Evolutionary conservation across 2,329 filamentous ascomycete genomes (phyloP).

Genomic region (Graphilbum ipis-grandicollis): DNA sequence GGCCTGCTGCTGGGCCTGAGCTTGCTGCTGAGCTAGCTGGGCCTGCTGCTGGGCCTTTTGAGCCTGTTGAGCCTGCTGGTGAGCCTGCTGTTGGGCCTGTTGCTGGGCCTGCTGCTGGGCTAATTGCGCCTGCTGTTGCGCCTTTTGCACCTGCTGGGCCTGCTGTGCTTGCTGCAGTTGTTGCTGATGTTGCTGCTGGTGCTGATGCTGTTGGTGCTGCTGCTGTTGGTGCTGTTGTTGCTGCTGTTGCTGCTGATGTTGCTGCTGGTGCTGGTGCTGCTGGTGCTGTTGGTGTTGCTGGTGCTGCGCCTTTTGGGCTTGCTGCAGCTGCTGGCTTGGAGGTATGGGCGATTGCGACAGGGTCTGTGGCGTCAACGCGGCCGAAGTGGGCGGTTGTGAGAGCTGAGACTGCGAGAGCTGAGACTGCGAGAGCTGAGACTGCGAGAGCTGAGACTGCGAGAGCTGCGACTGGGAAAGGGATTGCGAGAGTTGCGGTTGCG

Average conservation of each 20-base stretch:
- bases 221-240: conserved; percentile 7
- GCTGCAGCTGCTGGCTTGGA: conserved; percentile 17
- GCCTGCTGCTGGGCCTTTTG: conserved; percentile 9
- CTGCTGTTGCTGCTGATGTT: conserved; percentile 5
- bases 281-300: conserved; percentile 9
- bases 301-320: conserved; percentile 12
- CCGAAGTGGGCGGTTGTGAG: conserved; percentile 14
- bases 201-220: conserved; percentile 6
- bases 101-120: conserved; percentile 1
- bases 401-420: neutral
- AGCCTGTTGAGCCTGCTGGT: conserved; percentile 6
- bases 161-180: conserved; percentile 9
- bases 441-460: no score
- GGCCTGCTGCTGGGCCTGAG: conserved; percentile 5
- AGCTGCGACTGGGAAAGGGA: no score
- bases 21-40: conserved; percentile 10
- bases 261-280: conserved; percentile 8
- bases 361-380: conserved; percentile 26
- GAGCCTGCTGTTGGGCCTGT: conserved; percentile 2
- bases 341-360: conserved; percentile 24
- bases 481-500: no score
- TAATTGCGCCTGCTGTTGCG: neutral
- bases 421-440: no score
- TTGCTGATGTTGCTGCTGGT: conserved; percentile 10
- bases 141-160: conserved; percentile 1